Percentiles rank a stretch among this genome's conserved stretches.
Evolutionary conservation across 768 basidiomycete species (phyloP).

Genomic region (Lyophyllum decastes): DNA sequence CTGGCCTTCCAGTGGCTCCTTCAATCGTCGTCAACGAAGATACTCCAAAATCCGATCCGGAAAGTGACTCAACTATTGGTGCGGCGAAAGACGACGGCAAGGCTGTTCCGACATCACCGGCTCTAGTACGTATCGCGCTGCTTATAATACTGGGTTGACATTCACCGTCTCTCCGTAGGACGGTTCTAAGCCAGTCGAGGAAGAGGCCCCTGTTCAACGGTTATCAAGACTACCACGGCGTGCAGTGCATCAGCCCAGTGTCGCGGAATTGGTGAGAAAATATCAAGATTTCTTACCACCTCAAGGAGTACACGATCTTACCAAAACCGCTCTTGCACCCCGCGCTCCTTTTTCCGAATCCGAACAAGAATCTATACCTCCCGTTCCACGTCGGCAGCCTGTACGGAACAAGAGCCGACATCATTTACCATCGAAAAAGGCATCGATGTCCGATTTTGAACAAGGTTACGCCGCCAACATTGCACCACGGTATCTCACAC

Average conservation of each 20-base stretch:
- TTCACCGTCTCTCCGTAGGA: conserved; percentile 8
- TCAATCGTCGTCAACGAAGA: conserved; percentile 11
- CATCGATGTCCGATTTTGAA: conserved; percentile 84
- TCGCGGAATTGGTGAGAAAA: conserved; percentile 83
- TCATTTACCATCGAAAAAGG: conserved; percentile 48
- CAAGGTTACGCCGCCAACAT: conserved; percentile 92
- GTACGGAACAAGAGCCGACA: conserved; percentile 53
- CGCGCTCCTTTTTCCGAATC: conserved; percentile 71
- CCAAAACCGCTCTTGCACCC: conserved; percentile 70
- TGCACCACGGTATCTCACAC: conserved; percentile 72
- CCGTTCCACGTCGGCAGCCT: conserved; percentile 36
- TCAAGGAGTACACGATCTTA: conserved; percentile 69
- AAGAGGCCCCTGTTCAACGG: conserved; percentile 30
- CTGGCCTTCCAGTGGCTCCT: conserved; percentile 8
- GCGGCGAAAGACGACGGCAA: conserved; percentile 43
- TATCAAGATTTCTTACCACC: conserved; percentile 79
- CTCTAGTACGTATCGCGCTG: conserved; percentile 24
- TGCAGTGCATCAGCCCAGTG: conserved; percentile 55
- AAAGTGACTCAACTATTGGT: conserved; percentile 86
- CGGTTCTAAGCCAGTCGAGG: conserved; percentile 18
- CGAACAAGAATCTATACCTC: conserved; percentile 64
- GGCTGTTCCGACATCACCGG: conserved; percentile 16
- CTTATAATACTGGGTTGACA: background rate
- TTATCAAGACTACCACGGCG: conserved; percentile 69
- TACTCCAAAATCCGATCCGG: conserved; percentile 56